Conservation (phyloP, 2,329 filamentous ascomycete species). For the Keithomyces neogunnii region DNA sequence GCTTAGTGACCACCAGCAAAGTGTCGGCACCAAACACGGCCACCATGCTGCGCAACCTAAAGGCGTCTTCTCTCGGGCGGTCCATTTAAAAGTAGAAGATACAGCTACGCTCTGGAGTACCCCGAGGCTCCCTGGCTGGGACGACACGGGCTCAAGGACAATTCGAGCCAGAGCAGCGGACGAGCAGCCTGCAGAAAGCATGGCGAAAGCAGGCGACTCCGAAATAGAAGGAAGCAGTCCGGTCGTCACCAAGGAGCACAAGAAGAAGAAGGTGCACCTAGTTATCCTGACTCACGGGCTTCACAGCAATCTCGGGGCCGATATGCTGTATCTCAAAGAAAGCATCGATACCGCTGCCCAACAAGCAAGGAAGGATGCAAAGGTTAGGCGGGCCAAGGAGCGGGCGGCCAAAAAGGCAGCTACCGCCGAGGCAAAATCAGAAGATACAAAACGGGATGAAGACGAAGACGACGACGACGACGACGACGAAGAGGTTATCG, state of each 20-base stretch:
- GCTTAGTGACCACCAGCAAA: slow-evolving; percentile 68
- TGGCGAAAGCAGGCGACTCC: slow-evolving; percentile 23
- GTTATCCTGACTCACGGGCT: slow-evolving; percentile 90
- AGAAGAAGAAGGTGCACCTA: slow-evolving; percentile 75
- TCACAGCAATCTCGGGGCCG: slow-evolving; percentile 89
- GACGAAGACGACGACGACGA: slow-evolving; percentile 36
- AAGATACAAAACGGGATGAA: slow-evolving; percentile 12
- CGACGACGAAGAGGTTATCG: slow-evolving; percentile 77
- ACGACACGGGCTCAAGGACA: slow-evolving; percentile 29
- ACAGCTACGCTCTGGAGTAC: slow-evolving; percentile 88
- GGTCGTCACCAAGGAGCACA: slow-evolving; percentile 1
- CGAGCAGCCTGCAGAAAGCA: slow-evolving; percentile 24
- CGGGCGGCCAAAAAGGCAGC: slow-evolving; percentile 23
- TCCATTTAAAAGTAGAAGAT: slow-evolving; percentile 75
- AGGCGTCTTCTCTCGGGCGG: slow-evolving; percentile 77
- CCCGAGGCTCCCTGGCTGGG: slow-evolving; percentile 67
- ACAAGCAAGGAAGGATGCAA: slow-evolving; percentile 64
- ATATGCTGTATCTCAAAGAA: slow-evolving; percentile 97
- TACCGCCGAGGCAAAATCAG: slow-evolving; percentile 6
- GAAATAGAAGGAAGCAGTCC: slow-evolving; percentile 16
- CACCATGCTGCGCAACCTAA: slow-evolving; percentile 55
- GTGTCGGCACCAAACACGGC: slow-evolving; percentile 45
- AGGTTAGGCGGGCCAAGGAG: slow-evolving; percentile 47
- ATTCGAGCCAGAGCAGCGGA: slow-evolving; percentile 17
- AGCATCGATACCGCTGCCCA: slow-evolving; percentile 81